Percentiles rank a stretch among this genome's conserved stretches.
These are phyloP conservation scores for Sugiyamaella pinicola DNA, from an alignment of 1,139 yeast species.

Conservation along the genomic window DNA sequence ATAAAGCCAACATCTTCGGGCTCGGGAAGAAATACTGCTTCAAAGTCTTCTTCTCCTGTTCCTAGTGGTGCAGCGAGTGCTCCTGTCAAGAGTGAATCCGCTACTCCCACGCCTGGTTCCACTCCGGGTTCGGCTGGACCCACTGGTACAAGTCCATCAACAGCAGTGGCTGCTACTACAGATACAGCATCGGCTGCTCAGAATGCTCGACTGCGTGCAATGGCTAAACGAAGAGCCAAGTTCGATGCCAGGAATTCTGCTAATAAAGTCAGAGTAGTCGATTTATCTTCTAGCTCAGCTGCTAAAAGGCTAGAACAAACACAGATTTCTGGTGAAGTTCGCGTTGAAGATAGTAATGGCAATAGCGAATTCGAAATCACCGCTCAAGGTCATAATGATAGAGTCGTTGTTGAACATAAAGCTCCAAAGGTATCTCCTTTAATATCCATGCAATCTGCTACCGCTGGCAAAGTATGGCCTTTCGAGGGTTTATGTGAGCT, in stretches of 20 bases:
- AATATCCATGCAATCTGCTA: constrained; percentile 72
- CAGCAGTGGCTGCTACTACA: constrained; percentile 21
- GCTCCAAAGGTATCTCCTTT: constrained; percentile 69
- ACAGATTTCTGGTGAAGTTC: constrained; percentile 24
- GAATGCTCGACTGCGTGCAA: constrained; percentile 86
- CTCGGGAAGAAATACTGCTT: constrained; percentile 23
- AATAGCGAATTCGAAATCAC: constrained; percentile 49
- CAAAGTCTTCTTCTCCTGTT: constrained; percentile 27
- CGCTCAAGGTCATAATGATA: constrained; percentile 77
- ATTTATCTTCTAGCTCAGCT: constrained; percentile 75
- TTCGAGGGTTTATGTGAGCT: constrained; percentile 96
- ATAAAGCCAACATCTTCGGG: constrained; percentile 29
- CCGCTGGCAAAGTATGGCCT: constrained; percentile 86
- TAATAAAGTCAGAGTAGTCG: constrained; percentile 61
- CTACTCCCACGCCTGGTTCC: constrained; percentile 24
- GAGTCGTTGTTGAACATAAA: constrained; percentile 80
- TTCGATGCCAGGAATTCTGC: constrained; percentile 68
- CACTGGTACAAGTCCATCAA: constrained; percentile 9
- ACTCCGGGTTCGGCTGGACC: constrained; percentile 31
- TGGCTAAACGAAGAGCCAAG: constrained; percentile 91
- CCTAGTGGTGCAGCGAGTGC: constrained; percentile 29
- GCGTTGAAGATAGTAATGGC: background rate
- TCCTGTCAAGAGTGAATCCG: constrained; percentile 3
- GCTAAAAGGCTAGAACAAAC: constrained; percentile 53
- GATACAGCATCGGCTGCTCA: constrained; percentile 33